These are phyloP conservation scores for Coemansia sp. DNA, from an alignment of 192 early-diverging fungal genomes.

Conservation along the genomic window DNA sequence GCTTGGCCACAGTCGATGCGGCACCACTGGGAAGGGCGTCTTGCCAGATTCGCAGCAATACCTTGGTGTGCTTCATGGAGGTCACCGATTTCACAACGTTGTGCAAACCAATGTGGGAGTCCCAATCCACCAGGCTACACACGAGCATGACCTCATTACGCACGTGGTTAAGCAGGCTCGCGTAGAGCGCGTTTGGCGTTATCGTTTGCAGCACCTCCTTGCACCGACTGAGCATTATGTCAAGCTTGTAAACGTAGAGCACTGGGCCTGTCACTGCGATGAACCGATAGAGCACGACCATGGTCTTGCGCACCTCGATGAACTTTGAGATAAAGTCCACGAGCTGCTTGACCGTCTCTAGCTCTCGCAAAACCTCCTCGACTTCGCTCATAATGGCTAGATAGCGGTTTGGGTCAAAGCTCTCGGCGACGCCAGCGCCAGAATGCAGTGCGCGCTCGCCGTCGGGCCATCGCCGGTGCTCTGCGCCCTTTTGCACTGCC, in stretches of 20 bases:
- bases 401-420: slow-evolving; percentile 43
- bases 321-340: slow-evolving; percentile 43
- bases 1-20: background rate
- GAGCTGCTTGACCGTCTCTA: slow-evolving; percentile 37
- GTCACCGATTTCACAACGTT: slow-evolving; percentile 45
- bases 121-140: slow-evolving; percentile 40
- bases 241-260: slow-evolving; percentile 35
- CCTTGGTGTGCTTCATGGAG: slow-evolving; percentile 33
- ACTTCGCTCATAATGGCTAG: slow-evolving; percentile 35
- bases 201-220: slow-evolving; percentile 22
- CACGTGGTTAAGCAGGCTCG: slow-evolving; percentile 32
- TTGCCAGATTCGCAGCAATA: slow-evolving; percentile 34
- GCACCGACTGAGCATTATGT: slow-evolving; percentile 40
- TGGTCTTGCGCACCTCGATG: slow-evolving; percentile 51
- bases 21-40: slow-evolving; percentile 9
- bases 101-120: slow-evolving; percentile 34
- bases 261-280: slow-evolving; percentile 49
- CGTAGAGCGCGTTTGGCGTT: slow-evolving; percentile 27
- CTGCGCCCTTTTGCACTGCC: background rate
- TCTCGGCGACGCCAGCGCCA: slow-evolving; percentile 1
- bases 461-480: slow-evolving; percentile 2
- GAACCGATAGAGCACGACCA: slow-evolving; percentile 54
- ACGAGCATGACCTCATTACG: slow-evolving; percentile 44
- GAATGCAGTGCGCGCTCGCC: background rate
- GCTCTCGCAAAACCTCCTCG: slow-evolving; percentile 32